Evolutionary conservation across 2,329 filamentous ascomycete species (phyloP).

Genomic region (Phaeomoniella chlamydospora): DNA sequence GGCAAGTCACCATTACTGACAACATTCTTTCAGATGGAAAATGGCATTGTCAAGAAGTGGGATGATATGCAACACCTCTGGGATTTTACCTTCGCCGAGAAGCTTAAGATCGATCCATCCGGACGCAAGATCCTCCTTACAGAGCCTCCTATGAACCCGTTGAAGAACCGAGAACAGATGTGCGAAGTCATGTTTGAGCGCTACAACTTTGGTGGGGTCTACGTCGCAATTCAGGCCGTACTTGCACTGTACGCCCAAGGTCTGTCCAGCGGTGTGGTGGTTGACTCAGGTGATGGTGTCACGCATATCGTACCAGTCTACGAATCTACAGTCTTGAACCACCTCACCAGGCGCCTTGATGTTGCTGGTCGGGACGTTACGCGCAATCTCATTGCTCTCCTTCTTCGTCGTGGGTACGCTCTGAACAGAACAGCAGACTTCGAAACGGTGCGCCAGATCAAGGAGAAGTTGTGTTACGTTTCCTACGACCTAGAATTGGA

Average conservation of each 20-base stretch:
- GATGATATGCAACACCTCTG: constrained; percentile 99
- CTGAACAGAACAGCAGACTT: constrained; percentile 98
- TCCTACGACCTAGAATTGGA: constrained; percentile 96
- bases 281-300: constrained; percentile 95
- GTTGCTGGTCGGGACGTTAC: constrained; percentile 95
- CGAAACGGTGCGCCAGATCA: constrained; percentile 97
- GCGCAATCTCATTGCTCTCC: constrained; percentile 90
- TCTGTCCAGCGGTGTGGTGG: constrained; percentile 86
- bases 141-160: constrained; percentile 93
- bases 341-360: constrained; percentile 84
- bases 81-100: constrained; percentile 98
- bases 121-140: constrained; percentile 96
- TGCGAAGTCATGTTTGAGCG: constrained; percentile 98
- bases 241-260: constrained; percentile 92
- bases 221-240: constrained; percentile 95
- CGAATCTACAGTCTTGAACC: constrained; percentile 94
- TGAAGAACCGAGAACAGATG: constrained; percentile 96
- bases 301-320: constrained; percentile 98
- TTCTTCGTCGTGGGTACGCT: constrained; percentile 85
- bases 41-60: constrained; percentile 98
- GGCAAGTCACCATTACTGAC: not conserved
- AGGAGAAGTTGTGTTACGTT: constrained; percentile 99
- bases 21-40: constrained; percentile 61
- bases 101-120: constrained; percentile 80
- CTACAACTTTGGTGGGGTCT: constrained; percentile 91